Base-by-base conservation (phyloP, 306 rosid species). In the Styphnolobium japonicum region DNA sequence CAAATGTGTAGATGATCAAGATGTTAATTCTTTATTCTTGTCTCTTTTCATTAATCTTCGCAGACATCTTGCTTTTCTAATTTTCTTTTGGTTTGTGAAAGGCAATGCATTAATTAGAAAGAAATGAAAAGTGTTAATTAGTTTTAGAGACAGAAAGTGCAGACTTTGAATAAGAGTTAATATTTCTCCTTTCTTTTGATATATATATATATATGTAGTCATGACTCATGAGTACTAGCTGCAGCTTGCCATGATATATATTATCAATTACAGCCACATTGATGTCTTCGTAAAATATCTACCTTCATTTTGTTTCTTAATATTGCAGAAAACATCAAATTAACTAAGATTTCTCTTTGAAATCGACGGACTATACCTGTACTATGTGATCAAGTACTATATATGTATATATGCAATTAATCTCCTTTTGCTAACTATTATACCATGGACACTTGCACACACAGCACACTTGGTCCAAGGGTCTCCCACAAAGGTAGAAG, bases 1-100 rank as follows among this genome's bases (percentile, higher is more conserved):
- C 94, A 86, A 84, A 62, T 83, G 58, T 93, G 96, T 79, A 88
- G 83, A 84, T 89, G 88, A 89, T 72, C 3, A 0, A 0, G 0
- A 61, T 5, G 15, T 43, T 4, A 6, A 27, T 45, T 15, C 16
- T 40, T 19, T 48, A 9, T 60, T 51, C 21, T 2, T 70, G 22
- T 33, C 40, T 45, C 15, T 51, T 39, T 25, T 49, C 19, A 8
- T 52, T 18, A 33, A 51, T 52, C 39, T 22, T 16, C 57, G 6
- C 33, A 11, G 19, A 5, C 42, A 12, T 21, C 55, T 63, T 62
- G 3, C 15, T 51, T 51, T 62, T 65, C 36, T 48, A 48, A 3
- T 37, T 16, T 42, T 43, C 33, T 14, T 43, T 37, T n/a, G 51
- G 36, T 42, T 29, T 18, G n/a, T 31, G 45, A 34, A 33, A 63